A percentile compares a stretch with the other conserved stretches of the same genome.
Evolutionary conservation across 139 green algal species (phyloP).

Genomic region (Coelastrella sp.): DNA sequence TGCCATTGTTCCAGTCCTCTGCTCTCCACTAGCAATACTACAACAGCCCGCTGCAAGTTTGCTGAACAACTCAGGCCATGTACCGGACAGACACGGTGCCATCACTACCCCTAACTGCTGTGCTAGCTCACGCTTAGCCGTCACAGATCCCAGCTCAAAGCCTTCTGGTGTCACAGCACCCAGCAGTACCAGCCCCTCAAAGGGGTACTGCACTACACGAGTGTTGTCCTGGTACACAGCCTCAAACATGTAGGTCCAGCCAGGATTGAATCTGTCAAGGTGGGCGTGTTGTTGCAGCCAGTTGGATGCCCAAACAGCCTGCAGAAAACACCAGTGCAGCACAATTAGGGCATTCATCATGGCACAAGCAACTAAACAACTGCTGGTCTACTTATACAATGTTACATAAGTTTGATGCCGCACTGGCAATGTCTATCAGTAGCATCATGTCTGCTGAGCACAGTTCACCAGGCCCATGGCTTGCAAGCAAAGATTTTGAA

Average conservation of each 20-base stretch:
- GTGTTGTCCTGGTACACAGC: conserved; percentile 48
- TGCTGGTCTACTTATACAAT: background rate
- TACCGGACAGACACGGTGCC: conserved; percentile 19
- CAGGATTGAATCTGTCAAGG: background rate
- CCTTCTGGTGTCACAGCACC: conserved; percentile 29
- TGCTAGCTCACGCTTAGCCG: conserved; percentile 13
- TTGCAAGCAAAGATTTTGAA: background rate
- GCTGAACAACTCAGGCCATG: background rate
- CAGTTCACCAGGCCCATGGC: too few relatives aligned
- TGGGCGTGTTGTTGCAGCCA: conserved; percentile 40
- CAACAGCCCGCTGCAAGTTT: background rate
- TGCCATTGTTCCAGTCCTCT: too few relatives aligned
- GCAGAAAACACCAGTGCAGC: background rate
- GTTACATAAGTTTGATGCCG: too few relatives aligned
- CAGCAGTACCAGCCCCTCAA: conserved; percentile 54
- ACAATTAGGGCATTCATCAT: background rate
- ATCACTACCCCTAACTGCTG: conserved; percentile 34
- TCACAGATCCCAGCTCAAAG: background rate
- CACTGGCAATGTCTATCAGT: too few relatives aligned
- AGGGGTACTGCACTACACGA: conserved; percentile 39
- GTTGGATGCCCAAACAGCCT: conserved; percentile 40
- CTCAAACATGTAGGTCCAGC: conserved; percentile 56
- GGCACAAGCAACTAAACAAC: background rate
- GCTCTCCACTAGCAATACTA: too few relatives aligned
- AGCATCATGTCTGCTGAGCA: too few relatives aligned